Evolutionary conservation across 169 alveolate species (phyloP).

Genomic region (Cryptosporidium felis): DNA sequence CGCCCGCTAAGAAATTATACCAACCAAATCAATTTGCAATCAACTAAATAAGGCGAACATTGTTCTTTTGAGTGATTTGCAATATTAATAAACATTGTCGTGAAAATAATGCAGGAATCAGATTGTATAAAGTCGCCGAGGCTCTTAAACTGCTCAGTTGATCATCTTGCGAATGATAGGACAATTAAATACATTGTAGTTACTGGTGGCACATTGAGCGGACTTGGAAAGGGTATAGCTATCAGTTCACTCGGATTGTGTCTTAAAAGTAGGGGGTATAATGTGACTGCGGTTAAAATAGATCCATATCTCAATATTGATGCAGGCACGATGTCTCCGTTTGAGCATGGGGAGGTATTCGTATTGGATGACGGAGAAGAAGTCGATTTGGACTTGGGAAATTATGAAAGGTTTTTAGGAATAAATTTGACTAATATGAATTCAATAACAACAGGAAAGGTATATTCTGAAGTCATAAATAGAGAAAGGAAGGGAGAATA

Average conservation of each 20-base stretch:
- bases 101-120: conserved; percentile 9
- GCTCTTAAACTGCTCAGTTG: neutral
- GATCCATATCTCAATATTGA: conserved; percentile 93
- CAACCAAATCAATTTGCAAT: too few relatives aligned
- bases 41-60: too few relatives aligned
- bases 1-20: too few relatives aligned
- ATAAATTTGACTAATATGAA: conserved; percentile 86
- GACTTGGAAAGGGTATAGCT: conserved; percentile 95
- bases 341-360: conserved; percentile 96
- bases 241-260: conserved; percentile 91
- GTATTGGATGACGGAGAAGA: conserved; percentile 97
- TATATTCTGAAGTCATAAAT: conserved; percentile 87
- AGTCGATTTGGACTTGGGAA: conserved; percentile 97
- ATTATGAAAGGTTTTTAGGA: conserved; percentile 94
- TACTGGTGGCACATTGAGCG: conserved; percentile 95
- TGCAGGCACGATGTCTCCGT: conserved; percentile 96
- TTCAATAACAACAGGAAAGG: conserved; percentile 95
- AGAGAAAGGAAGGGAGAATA: conserved; percentile 94
- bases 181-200: conserved; percentile 87
- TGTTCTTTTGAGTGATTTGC: too few relatives aligned
- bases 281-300: conserved; percentile 93
- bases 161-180: conserved; percentile 28
- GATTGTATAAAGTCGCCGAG: conserved; percentile 25
- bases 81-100: neutral
- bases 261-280: conserved; percentile 86